Percentiles rank a stretch among this genome's conserved stretches.
Evolutionary conservation across 148 eudicot species (phyloP).

Genomic region (Nyssa sinensis): DNA sequence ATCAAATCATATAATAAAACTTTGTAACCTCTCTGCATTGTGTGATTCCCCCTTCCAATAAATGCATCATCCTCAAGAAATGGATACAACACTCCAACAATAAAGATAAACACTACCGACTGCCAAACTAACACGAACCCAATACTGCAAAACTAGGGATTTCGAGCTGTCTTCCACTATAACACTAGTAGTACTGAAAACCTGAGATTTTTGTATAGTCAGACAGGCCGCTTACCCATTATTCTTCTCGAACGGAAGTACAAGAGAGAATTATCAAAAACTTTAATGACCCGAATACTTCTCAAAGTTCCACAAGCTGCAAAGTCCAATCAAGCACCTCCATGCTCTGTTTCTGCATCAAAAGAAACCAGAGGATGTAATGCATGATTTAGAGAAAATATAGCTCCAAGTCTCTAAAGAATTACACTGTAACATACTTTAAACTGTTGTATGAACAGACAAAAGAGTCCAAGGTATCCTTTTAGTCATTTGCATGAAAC

Average conservation of each 20-base stretch:
- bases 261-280: slow-evolving; percentile 2
- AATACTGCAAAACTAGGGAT: slow-evolving; percentile 1
- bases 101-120: background rate
- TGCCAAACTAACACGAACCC: slow-evolving; percentile 11
- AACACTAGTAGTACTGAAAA: background rate
- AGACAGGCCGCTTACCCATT: background rate
- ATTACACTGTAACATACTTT: too few relatives aligned
- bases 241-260: background rate
- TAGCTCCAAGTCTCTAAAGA: background rate
- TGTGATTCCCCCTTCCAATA: slow-evolving; percentile 4
- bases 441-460: background rate
- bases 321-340: background rate
- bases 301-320: background rate
- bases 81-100: background rate
- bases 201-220: background rate
- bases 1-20: background rate
- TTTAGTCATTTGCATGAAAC: background rate
- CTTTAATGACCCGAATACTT: background rate
- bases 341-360: slow-evolving; percentile 8
- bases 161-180: slow-evolving; percentile 7
- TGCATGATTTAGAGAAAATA: background rate
- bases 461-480: background rate
- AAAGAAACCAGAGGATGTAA: background rate
- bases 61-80: slow-evolving; percentile 7
- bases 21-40: slow-evolving; percentile 8